These are phyloP conservation scores for Fragaria ananassa DNA, from an alignment of 306 rosid species.

Conservation along the genomic window DNA sequence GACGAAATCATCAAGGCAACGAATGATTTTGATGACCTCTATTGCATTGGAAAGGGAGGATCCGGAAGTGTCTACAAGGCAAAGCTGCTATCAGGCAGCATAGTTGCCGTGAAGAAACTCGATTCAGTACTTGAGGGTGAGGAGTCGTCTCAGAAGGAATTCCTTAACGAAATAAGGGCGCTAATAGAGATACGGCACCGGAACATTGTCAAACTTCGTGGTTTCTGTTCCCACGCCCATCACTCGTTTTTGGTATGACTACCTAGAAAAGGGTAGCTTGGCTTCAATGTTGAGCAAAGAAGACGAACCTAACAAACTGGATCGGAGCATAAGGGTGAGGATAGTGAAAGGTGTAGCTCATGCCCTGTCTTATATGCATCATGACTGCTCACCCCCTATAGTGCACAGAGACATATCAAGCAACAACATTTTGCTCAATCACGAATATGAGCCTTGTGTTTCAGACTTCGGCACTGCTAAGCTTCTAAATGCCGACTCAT, in stretches of 20 bases:
- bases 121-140: neutral
- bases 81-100: neutral
- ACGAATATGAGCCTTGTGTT: conserved; percentile 5
- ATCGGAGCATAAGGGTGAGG: neutral
- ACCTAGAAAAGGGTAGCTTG: conserved; percentile 7
- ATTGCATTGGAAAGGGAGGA: conserved; percentile 22
- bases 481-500: conserved; percentile 13
- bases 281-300: neutral
- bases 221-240: neutral
- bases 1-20: conserved; percentile 15
- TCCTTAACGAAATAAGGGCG: neutral
- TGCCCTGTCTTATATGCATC: conserved; percentile 6
- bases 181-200: neutral
- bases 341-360: neutral
- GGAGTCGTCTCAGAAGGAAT: neutral
- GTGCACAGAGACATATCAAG: conserved; percentile 10
- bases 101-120: conserved; percentile 5
- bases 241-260: conserved; percentile 1
- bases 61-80: conserved; percentile 17
- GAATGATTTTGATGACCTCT: neutral
- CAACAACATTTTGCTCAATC: conserved; percentile 7
- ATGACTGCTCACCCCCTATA: neutral
- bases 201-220: conserved; percentile 7
- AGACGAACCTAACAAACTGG: neutral
- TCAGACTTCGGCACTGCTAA: conserved; percentile 14